Base-by-base conservation (phyloP, 192 early-diverging fungal species). In the Anaeromyces robustus region DNA sequence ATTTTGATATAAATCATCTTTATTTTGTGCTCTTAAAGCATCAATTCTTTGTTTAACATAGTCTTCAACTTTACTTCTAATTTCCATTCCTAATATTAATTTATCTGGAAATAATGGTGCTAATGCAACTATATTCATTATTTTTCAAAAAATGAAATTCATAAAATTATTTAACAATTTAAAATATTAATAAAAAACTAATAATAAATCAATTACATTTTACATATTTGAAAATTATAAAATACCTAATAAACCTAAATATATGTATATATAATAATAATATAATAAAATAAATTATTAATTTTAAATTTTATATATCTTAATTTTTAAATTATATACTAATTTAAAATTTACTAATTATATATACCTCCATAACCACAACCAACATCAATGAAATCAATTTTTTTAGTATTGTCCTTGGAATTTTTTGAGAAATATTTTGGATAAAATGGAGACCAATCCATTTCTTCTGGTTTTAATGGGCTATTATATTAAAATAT, bases 51-150 rank as follows among this genome's bases (percentile, higher is more conserved):
- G 87, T 82, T 93, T 87, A 9, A 99, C 95, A 83, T 97, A 99
- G 79, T 95, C 93, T 83, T 96, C 90, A 26, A 99, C 95, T 83
- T 98, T 96, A 77, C 91, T 90, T 31, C 98, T 93, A 83, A 99
- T 99, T 87, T 99, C 98, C 97, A 99, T 98, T 78, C 97, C 98
- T 30, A 99, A 83, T 90, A 98, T 97, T 31, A 99, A 87, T 18
- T 90, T 96, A 34, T 92, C 91, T 1, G 98, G 98, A 83, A 92
- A 99, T 29, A 98, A 85, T 5, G 97, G 95, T 1, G 96, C 91
- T 80, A 99, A 87, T 11, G 93, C 93, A 28, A 87, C 84, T 84
- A 78, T 3, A 26, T 22, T 68, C n/a, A n/a, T 68, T 68, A 11
- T 7, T 68, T n/a, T 68, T 7, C 9, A 39, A 39, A 39, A 34